These are phyloP conservation scores for Cercospora canescens DNA, from an alignment of 2,329 filamentous ascomycete species.

Conservation along the genomic window DNA sequence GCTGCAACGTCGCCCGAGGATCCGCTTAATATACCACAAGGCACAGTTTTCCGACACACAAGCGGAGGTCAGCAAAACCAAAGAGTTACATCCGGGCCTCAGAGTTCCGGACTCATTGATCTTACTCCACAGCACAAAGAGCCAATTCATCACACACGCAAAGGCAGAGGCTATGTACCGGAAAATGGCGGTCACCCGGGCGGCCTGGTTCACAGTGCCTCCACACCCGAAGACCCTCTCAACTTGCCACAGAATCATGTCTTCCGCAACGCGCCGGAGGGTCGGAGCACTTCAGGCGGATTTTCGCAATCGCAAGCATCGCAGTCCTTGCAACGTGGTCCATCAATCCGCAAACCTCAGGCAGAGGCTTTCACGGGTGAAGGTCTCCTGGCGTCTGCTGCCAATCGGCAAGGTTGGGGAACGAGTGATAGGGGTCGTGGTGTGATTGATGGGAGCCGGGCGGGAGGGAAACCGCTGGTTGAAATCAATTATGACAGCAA, in stretches of 20 bases:
- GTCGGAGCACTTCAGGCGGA: slow-evolving; percentile 5
- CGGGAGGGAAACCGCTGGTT: slow-evolving; percentile 45
- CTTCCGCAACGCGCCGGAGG: slow-evolving; percentile 18
- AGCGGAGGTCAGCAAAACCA: slow-evolving; percentile 8
- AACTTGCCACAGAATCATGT: slow-evolving; percentile 16
- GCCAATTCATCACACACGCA: slow-evolving; percentile 20
- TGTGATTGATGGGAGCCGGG: slow-evolving; percentile 47
- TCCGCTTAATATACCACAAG: slow-evolving; percentile 43
- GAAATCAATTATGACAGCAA: slow-evolving; percentile 43
- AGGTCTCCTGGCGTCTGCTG: slow-evolving; percentile 40
- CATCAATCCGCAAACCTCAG: not conserved
- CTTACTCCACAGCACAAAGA: slow-evolving; percentile 22
- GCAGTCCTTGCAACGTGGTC: slow-evolving; percentile 1
- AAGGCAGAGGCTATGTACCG: slow-evolving; percentile 17
- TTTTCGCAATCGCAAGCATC: slow-evolving; percentile 8
- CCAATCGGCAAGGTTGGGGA: slow-evolving; percentile 43
- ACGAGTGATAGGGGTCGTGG: slow-evolving; percentile 42
- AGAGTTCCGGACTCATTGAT: slow-evolving; percentile 15
- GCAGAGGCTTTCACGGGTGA: slow-evolving; percentile 45
- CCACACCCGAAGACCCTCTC: slow-evolving; percentile 20
- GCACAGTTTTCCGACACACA: slow-evolving; percentile 46
- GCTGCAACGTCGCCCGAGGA: slow-evolving; percentile 47
- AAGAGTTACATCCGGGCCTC: slow-evolving; percentile 3
- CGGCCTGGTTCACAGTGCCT: slow-evolving; percentile 17
- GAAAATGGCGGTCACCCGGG: slow-evolving; percentile 6